Evolutionary conservation across 352 stramenopile species (phyloP), one percentile per base, ranked within the genome.

Genomic region (Phytophthora chlamydospora): DNA sequence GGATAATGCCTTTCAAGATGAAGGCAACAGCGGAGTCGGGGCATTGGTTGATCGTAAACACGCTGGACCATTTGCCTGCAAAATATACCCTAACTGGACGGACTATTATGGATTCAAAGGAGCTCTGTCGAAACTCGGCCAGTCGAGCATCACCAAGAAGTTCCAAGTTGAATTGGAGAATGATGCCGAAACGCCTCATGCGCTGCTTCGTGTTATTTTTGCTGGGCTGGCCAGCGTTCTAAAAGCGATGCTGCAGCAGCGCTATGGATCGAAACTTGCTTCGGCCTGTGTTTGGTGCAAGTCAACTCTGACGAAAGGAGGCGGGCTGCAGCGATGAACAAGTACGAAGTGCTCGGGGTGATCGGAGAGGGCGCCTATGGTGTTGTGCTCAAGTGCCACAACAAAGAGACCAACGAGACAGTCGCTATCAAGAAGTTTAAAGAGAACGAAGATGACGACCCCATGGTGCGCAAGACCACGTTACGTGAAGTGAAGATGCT

Each of bases 401-500:
- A 97, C 75, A 97, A 98, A 53, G 96, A 99, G 62, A 98, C 94
- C 11, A 93, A 91, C 49, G 93, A 99, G 73, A 83, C 98, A 17
- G 98, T 99, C 8, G 98, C 98, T 5, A 99, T 99, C 73, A 99
- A 99, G 73, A 99, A 99, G 80, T 98, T 99, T 43, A 97, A 98
- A 60, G 93, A 98, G 65, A 92, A 80, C 40, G 90, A 97, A 49
- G 85, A 93, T 3, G 85, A 95, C 50, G 90, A 97, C 44, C 88
- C 93, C 12, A 91, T 97, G 68, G 92, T 98, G 24, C 83, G 89
- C 51, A 98, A 98, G 71, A 98, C 91, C 43, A 97, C 91, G 41
- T 64, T 98, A 42, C 89, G 93, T 35, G 98, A 99, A 77, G 85
- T 99, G 35, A 97, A 99, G 67, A 99, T 99, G 75, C 98, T 99